Evolutionary conservation across 495 filamentous ascomycete species (phyloP).

Genomic region (Daldinia grandis): DNA sequence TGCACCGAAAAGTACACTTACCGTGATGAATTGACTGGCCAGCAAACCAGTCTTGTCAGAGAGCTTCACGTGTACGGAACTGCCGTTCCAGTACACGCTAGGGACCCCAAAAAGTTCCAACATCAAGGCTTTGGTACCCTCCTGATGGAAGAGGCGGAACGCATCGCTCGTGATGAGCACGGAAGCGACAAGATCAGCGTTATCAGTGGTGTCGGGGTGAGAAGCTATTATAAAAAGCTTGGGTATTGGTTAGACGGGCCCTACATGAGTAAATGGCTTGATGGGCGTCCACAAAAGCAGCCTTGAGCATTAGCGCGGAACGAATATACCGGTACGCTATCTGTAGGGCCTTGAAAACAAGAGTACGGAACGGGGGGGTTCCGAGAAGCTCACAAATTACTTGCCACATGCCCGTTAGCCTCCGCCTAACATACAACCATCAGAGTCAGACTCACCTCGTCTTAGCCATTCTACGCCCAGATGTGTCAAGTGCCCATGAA

Average conservation of each 20-base stretch:
- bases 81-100: constrained; percentile 91
- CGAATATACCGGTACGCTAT: not conserved
- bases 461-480: no score
- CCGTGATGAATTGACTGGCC: constrained; percentile 82
- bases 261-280: constrained; percentile 81
- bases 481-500: no score
- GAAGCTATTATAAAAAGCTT: constrained; percentile 90
- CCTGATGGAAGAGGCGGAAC: constrained; percentile 96
- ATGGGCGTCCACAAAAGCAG: constrained; percentile 47
- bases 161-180: constrained; percentile 93
- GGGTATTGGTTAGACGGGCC: constrained; percentile 92
- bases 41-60: constrained; percentile 89
- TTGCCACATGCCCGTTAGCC: not conserved
- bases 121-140: constrained; percentile 97
- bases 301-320: constrained; percentile 4
- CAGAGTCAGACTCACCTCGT: no score
- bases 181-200: constrained; percentile 92
- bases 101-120: constrained; percentile 95
- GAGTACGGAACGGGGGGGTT: not conserved
- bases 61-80: constrained; percentile 97
- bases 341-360: not conserved
- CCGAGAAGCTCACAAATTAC: not conserved
- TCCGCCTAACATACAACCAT: not conserved
- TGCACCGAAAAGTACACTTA: constrained; percentile 91
- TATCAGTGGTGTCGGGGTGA: constrained; percentile 93